Base-by-base conservation (phyloP, 2,329 filamentous ascomycete genomes). In the Calonectria hawksworthii region DNA sequence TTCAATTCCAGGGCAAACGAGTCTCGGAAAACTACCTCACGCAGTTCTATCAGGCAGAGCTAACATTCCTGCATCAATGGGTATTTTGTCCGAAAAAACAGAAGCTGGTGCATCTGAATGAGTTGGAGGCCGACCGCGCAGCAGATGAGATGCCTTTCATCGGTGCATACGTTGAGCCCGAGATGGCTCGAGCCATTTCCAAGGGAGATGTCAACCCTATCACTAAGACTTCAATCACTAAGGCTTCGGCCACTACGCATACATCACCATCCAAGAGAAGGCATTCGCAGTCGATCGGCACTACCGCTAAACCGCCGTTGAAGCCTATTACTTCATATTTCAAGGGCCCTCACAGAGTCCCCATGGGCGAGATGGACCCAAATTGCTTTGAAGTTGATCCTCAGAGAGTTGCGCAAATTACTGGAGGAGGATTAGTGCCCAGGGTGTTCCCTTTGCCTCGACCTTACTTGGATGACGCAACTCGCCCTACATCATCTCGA, bases 11-110 rank as follows among this genome's bases (percentile, higher is more conserved):
- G 70, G 96, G 95, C 23, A 96, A 98, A 83, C 93, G 93, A 79
- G 90, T 99, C 13, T 96, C 97, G 0, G 87, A 93, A 50, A 93
- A 94, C 75, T 99, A 99, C 83, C 87, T 97, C 34, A 92, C 94
- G 10, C 89, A 91, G 26, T 99, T 99, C 83, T 91, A 92, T 75
- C 93, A 96, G 83, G 97, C 97, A 0, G 97, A 99, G 84, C 88
- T 95, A 79, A 99, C 97, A 0, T 99, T 99, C 82, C 86, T 98
- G 23, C 94, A 99, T 82, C 97, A 98, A 86, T 94, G 97, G 86
- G 96, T 99, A 4, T 99, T 95, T 84, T 99, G 96, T 83, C 96
- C 96, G 0, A 87, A 89, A 47, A 89, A 90, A 52, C 89, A 93
- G 73, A 87, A 92, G 75, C 85, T 99, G 56, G 94, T 98, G 51